A percentile compares a stretch with the other conserved stretches of the same genome.
Conservation (phyloP, 148 eudicot species). For the Silene uniflora region DNA sequence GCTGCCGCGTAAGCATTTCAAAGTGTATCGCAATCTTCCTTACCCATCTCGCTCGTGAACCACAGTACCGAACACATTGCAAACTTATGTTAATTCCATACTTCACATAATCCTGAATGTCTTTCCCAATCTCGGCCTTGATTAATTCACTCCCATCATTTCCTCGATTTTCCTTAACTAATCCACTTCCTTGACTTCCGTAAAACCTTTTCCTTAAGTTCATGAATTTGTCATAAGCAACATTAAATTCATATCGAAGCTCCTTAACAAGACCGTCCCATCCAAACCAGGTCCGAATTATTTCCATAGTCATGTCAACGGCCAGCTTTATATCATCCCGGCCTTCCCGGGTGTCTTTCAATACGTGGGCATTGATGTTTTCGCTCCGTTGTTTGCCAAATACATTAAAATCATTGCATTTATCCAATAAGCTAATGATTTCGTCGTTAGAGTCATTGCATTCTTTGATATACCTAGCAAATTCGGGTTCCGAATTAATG, state of each 20-base stretch:
- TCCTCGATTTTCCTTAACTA: too few species aligned
- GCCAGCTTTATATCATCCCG: too few species aligned
- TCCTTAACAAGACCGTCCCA: neutral
- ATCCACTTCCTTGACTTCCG: too few species aligned
- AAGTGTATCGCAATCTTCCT: neutral
- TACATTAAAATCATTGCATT: neutral
- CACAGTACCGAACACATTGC: neutral
- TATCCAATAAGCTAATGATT: neutral
- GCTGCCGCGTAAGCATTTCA: neutral
- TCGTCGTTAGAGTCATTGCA: too few species aligned
- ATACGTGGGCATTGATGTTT: neutral
- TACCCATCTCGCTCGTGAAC: neutral
- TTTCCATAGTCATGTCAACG: neutral
- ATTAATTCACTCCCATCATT: neutral
- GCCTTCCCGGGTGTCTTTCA: neutral
- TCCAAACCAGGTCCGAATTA: neutral
- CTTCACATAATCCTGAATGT: neutral
- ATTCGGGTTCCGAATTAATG: too few species aligned
- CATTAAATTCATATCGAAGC: neutral
- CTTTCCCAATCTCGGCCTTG: neutral
- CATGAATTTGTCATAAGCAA: neutral
- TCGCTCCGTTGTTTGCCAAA: too few species aligned
- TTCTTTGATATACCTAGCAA: too few species aligned
- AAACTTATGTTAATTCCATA: conserved; percentile 4
- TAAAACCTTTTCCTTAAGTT: neutral